Percentiles rank a stretch among this genome's conserved stretches.
Conservation (phyloP, 192 early-diverging fungal genomes). For the Martensiomyces pterosporus region DNA sequence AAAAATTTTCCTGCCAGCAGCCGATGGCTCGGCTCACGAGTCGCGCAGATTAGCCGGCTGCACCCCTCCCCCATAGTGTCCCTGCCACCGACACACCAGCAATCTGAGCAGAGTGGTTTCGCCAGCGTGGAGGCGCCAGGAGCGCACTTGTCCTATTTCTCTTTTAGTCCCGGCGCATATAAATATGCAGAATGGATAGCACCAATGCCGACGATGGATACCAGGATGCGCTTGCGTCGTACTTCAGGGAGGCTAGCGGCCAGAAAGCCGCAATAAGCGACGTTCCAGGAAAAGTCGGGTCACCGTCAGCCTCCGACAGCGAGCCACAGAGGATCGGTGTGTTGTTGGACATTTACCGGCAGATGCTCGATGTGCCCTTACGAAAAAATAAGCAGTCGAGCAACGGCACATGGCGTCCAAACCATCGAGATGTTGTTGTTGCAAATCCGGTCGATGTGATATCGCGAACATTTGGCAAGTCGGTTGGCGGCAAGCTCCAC, state of each 20-base stretch:
- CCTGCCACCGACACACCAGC: too few species aligned
- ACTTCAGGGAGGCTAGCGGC: conserved; percentile 5
- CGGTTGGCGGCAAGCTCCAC: conserved; percentile 6
- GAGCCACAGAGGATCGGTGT: conserved; percentile 9
- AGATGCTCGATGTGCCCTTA: conserved; percentile 23
- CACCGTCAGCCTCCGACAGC: conserved; percentile 10
- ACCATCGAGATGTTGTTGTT: conserved; percentile 6
- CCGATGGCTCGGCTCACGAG: too few species aligned
- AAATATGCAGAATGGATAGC: too few species aligned
- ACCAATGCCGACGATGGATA: too few species aligned
- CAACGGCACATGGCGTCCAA: conserved; percentile 5
- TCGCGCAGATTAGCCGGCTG: too few species aligned
- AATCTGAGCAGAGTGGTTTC: too few species aligned
- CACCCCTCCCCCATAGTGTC: too few species aligned
- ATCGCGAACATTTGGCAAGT: conserved; percentile 16
- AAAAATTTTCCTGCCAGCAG: too few species aligned
- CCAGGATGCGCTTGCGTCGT: conserved; percentile 19
- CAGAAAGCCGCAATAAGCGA: not conserved
- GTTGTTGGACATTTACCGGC: conserved; percentile 15
- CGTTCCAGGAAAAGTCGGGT: conserved; percentile 12
- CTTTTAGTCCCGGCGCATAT: too few species aligned
- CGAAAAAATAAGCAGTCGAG: conserved; percentile 22
- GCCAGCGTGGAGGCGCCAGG: too few species aligned
- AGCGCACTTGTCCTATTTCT: too few species aligned
- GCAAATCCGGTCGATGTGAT: conserved; percentile 21